Conservation (phyloP, 495 filamentous ascomycete genomes). For the Hamigera avellanea region DNA sequence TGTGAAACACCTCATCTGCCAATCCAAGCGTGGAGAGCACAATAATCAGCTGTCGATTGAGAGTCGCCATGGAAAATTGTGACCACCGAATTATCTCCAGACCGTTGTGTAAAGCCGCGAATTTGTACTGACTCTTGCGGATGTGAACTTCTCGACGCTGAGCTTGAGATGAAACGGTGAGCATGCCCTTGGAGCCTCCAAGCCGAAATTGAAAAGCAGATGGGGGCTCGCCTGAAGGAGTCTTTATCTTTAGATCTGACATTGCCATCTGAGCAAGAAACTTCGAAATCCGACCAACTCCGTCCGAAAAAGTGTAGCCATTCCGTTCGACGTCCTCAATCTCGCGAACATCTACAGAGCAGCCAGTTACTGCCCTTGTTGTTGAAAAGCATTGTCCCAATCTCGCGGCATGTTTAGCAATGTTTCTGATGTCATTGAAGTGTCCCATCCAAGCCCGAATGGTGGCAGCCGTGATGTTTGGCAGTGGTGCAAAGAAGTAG, state of each 20-base stretch:
- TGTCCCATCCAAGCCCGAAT: conserved; percentile 91
- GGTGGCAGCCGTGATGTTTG: conserved; percentile 48
- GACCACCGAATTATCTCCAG: conserved; percentile 82
- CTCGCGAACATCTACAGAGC: conserved; percentile 23
- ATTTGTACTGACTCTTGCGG: conserved; percentile 80
- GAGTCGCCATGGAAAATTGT: conserved; percentile 54
- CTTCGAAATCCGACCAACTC: conserved; percentile 82
- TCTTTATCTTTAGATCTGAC: conserved; percentile 46
- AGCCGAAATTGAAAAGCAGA: conserved; percentile 87
- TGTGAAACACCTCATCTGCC: conserved; percentile 49
- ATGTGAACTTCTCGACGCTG: conserved; percentile 54
- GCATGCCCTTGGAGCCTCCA: conserved; percentile 83
- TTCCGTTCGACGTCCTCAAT: conserved; percentile 56
- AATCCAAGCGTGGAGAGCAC: conserved; percentile 74
- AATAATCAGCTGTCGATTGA: conserved; percentile 84
- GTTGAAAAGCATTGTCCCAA: conserved; percentile 95
- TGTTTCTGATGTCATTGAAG: conserved; percentile 61
- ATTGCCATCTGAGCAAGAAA: conserved; percentile 62
- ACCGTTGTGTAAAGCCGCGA: conserved; percentile 53
- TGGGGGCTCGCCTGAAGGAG: conserved; percentile 37
- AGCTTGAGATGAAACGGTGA: conserved; percentile 56
- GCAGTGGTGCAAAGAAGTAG: conserved; percentile 68
- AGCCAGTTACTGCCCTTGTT: conserved; percentile 53
- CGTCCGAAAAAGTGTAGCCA: conserved; percentile 71
- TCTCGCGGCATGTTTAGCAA: conserved; percentile 79